Percentiles rank a stretch among this genome's conserved stretches.
These are phyloP conservation scores for Colletotrichum navitas DNA, from an alignment of 2,329 filamentous ascomycete species.

Conservation along the genomic window DNA sequence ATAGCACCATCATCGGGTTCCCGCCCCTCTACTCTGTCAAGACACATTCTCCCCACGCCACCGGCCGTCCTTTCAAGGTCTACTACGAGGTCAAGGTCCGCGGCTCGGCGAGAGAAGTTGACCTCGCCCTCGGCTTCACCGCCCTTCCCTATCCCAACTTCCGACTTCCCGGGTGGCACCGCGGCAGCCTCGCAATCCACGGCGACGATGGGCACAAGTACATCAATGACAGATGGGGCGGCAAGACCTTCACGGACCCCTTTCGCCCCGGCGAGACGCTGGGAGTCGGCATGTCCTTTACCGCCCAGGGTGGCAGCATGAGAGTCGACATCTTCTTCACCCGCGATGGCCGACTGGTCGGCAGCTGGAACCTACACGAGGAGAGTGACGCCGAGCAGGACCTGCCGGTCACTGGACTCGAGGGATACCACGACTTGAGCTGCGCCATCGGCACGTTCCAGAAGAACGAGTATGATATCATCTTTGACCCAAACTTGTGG, in stretches of 20 bases:
- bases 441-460: constrained; percentile 80
- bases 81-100: constrained; percentile 80
- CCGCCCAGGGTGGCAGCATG: constrained; percentile 54
- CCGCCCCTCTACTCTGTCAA: constrained; percentile 76
- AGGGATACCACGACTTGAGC: constrained; percentile 78
- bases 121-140: constrained; percentile 76
- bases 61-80: constrained; percentile 61
- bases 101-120: constrained; percentile 58
- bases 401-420: constrained; percentile 73
- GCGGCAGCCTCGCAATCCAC: constrained; percentile 80
- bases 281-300: constrained; percentile 78
- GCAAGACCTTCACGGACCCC: constrained; percentile 73
- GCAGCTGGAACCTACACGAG: constrained; percentile 80
- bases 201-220: constrained; percentile 83
- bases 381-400: constrained; percentile 75
- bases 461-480: constrained; percentile 75
- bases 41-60: constrained; percentile 68
- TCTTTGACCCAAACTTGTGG: constrained; percentile 72
- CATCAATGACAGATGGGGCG: constrained; percentile 81
- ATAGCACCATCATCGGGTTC: constrained; percentile 75
- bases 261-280: constrained; percentile 76
- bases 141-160: constrained; percentile 83
- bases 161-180: constrained; percentile 84
- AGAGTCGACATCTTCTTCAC: constrained; percentile 78
- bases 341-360: constrained; percentile 69